A percentile compares a stretch with the other conserved stretches of the same genome.
phyloP scores from a whole-genome alignment of 2,329 filamentous ascomycete species.

The Calcarisporium arbuscula region DNA sequence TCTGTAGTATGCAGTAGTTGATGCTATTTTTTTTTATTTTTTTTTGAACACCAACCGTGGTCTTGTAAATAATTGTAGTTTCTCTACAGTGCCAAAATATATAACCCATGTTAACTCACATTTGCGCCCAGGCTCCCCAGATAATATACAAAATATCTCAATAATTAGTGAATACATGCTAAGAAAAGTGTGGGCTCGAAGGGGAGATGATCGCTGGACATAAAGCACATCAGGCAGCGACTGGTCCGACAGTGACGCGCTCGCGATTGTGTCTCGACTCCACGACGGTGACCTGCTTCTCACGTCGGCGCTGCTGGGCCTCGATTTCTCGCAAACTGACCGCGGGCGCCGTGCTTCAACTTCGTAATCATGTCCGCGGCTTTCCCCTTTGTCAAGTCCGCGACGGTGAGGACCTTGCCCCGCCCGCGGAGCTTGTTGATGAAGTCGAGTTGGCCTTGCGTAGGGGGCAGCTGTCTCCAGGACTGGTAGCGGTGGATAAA shows the following conservation, averaged over 20 bases:
- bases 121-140: no score
- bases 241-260: constrained; percentile 49
- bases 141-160: background rate
- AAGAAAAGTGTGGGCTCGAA: background rate
- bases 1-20: no score
- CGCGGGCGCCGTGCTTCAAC: constrained; percentile 73
- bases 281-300: constrained; percentile 27
- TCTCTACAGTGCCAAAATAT: no score
- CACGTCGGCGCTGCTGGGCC: constrained; percentile 43
- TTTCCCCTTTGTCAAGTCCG: constrained; percentile 67
- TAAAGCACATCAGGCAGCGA: constrained; percentile 23
- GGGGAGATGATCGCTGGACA: no score
- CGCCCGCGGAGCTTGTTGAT: constrained; percentile 59
- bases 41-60: no score
- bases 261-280: constrained; percentile 41
- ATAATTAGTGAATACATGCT: background rate
- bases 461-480: constrained; percentile 67
- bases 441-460: constrained; percentile 58
- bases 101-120: no score
- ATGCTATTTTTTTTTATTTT: no score
- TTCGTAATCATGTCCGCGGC: constrained; percentile 91
- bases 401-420: constrained; percentile 43
- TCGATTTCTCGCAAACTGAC: constrained; percentile 49
- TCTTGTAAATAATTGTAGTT: no score
- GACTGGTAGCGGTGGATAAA: constrained; percentile 60